Percentiles rank a stretch among this genome's conserved stretches.
Evolutionary conservation across 371 early-diverging fungal species (phyloP).

Genomic region (Aphelidium insulamus): DNA sequence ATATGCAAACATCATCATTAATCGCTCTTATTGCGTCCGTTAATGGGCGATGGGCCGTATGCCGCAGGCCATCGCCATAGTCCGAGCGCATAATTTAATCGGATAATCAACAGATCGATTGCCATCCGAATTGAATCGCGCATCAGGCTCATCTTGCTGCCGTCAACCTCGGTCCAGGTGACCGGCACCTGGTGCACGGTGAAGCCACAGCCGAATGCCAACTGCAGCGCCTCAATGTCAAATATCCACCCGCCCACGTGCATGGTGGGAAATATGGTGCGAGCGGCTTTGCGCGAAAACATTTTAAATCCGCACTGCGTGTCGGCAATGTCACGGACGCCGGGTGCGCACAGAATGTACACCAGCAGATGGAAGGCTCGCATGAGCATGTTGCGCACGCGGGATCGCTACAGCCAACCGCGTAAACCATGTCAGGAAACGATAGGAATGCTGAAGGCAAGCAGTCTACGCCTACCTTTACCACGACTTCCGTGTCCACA

Average conservation of each 20-base stretch:
- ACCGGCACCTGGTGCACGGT: conserved; percentile 74
- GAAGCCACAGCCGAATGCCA: conserved; percentile 39
- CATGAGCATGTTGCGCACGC: conserved; percentile 74
- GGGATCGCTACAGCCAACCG: conserved; percentile 52
- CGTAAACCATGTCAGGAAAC: background rate
- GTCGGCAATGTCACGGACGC: conserved; percentile 62
- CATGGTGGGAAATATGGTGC: conserved; percentile 56
- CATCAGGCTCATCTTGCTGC: conserved; percentile 70
- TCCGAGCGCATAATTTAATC: conserved; percentile 63
- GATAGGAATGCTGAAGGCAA: background rate
- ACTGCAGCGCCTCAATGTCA: conserved; percentile 77
- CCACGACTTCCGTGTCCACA: conserved; percentile 71
- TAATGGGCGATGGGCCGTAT: too few relatives aligned
- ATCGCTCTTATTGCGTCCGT: background rate
- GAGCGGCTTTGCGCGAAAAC: conserved; percentile 56
- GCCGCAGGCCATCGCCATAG: too few relatives aligned
- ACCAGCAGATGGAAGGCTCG: conserved; percentile 71
- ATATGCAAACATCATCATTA: too few relatives aligned
- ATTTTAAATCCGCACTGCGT: conserved; percentile 95
- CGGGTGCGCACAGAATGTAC: conserved; percentile 29
- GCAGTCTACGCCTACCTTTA: conserved; percentile 34
- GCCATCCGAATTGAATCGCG: conserved; percentile 75
- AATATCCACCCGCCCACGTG: conserved; percentile 91
- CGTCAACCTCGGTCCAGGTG: conserved; percentile 88
- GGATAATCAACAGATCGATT: conserved; percentile 56